Conservation (phyloP, 306 rosid species). For the Purshia tridentata region DNA sequence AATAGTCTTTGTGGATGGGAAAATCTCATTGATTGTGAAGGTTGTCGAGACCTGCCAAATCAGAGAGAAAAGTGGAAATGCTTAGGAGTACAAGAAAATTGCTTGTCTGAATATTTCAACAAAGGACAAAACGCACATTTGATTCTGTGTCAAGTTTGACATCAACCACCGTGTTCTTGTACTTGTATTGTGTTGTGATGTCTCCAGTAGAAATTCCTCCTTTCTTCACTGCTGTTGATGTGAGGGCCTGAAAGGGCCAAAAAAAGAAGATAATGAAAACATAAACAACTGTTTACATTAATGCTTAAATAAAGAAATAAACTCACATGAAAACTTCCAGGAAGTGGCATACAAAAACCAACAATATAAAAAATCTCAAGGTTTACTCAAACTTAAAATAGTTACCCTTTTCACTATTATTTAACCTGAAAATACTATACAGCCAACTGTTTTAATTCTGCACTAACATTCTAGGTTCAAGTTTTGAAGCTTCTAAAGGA, state of each 20-base stretch:
- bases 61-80: conserved; percentile 13
- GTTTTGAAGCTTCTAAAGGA: background rate
- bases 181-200: conserved; percentile 73
- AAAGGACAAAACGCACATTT: conserved; percentile 53
- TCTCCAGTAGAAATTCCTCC: conserved; percentile 88
- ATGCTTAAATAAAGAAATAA: background rate
- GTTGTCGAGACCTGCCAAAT: conserved; percentile 62
- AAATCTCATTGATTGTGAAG: conserved; percentile 62
- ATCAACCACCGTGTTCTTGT: conserved; percentile 65
- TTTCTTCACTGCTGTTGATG: conserved; percentile 89
- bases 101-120: conserved; percentile 11
- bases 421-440: background rate
- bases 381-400: background rate
- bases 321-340: background rate
- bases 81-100: conserved; percentile 13
- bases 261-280: background rate
- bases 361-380: background rate
- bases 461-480: background rate
- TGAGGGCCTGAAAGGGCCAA: conserved; percentile 60
- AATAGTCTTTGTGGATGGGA: conserved; percentile 87
- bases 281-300: background rate
- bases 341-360: conserved; percentile 6
- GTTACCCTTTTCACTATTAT: background rate
- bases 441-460: background rate
- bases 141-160: conserved; percentile 89